phyloP scores from a whole-genome alignment of 2,329 filamentous ascomycete genomes.

The Aureobasidium vineae region DNA sequence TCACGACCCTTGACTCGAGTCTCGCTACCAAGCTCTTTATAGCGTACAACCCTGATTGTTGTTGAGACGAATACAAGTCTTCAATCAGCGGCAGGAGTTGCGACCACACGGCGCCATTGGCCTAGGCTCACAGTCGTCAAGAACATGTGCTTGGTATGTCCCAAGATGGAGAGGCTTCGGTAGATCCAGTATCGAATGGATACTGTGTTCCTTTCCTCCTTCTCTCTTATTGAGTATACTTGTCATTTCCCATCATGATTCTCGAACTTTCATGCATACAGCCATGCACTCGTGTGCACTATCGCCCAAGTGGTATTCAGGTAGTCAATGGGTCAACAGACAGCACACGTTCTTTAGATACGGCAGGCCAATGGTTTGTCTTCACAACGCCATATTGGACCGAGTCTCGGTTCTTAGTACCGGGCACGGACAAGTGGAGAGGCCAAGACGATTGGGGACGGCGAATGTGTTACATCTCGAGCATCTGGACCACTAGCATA shows the following conservation, averaged over 20 bases:
- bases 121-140: background rate
- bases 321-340: background rate
- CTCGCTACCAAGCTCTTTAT: slow-evolving; percentile 12
- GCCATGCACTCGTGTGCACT: background rate
- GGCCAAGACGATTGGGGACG: slow-evolving; percentile 3
- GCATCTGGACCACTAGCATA: slow-evolving; percentile 16
- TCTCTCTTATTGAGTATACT: background rate
- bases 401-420: slow-evolving; percentile 5
- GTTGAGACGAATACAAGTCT: background rate
- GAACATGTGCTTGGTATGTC: background rate
- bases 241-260: background rate
- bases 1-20: slow-evolving; percentile 5
- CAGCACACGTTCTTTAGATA: background rate
- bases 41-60: background rate
- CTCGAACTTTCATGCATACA: background rate
- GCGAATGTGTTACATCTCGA: background rate
- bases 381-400: slow-evolving; percentile 20
- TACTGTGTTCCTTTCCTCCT: background rate
- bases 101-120: background rate
- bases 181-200: background rate
- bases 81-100: background rate
- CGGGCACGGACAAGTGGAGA: slow-evolving; percentile 1
- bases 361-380: background rate
- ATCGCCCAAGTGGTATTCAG: background rate
- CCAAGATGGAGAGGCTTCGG: background rate